phyloP scores from a whole-genome alignment of 2,329 filamentous ascomycete genomes.

The Emmonsia crescens region DNA sequence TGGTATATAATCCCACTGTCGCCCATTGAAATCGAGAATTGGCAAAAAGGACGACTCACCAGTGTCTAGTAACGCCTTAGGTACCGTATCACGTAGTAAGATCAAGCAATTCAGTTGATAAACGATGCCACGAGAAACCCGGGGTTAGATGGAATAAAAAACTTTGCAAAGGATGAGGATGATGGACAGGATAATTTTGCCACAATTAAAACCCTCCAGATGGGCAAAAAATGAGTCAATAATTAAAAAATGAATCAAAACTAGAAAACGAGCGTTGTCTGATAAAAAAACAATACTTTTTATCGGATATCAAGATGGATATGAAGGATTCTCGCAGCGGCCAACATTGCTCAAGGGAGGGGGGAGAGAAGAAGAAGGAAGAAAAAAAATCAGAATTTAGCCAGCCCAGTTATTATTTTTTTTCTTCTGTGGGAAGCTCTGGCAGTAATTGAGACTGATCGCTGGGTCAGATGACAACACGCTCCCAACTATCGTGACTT shows the following conservation, averaged over 20 bases:
- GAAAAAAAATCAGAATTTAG: background rate
- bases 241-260: background rate
- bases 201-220: background rate
- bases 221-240: background rate
- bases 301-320: slow-evolving; percentile 7
- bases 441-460: background rate
- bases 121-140: too few relatives aligned
- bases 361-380: background rate
- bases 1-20: background rate
- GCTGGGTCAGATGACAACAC: slow-evolving; percentile 6
- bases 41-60: background rate
- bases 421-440: background rate
- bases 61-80: background rate
- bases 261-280: background rate
- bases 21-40: background rate
- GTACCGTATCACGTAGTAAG: background rate
- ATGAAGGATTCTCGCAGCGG: slow-evolving; percentile 4
- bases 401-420: background rate
- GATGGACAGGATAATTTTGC: background rate
- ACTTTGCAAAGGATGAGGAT: background rate
- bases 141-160: background rate
- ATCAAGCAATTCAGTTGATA: background rate
- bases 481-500: background rate
- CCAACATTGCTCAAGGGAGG: slow-evolving; percentile 1
- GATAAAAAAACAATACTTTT: background rate